phyloP scores from a whole-genome alignment of 345 rosid genomes.

The Eucalyptus erythrocorys region DNA sequence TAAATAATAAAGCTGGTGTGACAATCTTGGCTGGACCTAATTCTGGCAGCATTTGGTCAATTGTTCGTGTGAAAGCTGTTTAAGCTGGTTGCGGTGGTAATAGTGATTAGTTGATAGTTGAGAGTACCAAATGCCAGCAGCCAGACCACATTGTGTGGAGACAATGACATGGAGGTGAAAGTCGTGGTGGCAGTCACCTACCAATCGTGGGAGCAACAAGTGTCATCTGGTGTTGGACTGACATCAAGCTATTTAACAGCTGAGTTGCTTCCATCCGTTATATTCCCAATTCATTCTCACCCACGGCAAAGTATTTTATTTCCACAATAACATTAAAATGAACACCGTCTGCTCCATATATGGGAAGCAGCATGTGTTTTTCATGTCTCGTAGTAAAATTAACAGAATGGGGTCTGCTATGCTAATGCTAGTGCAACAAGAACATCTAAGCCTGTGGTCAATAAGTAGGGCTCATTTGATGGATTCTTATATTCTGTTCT shows the following conservation, averaged over 20 bases:
- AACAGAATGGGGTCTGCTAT: neutral
- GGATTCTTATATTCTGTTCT: neutral
- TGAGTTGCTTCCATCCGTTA: neutral
- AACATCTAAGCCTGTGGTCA: neutral
- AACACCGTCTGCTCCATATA: neutral
- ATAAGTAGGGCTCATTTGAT: neutral
- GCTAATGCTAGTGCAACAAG: neutral
- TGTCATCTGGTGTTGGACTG: neutral
- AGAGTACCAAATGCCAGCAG: neutral
- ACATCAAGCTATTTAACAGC: neutral
- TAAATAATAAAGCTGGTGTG: neutral
- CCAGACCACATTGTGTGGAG: neutral
- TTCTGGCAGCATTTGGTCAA: neutral
- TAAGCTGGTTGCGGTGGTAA: neutral
- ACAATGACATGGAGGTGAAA: neutral
- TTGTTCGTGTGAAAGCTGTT: neutral
- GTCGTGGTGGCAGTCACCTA: neutral
- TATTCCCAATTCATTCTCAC: neutral
- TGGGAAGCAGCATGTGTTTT: neutral
- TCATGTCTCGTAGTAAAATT: neutral
- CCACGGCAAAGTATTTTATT: neutral
- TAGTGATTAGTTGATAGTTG: neutral
- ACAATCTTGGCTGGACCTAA: neutral
- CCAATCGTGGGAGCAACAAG: neutral
- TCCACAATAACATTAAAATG: neutral